Conservation (phyloP, 257 asterid species). For the Solanum virginianum region DNA sequence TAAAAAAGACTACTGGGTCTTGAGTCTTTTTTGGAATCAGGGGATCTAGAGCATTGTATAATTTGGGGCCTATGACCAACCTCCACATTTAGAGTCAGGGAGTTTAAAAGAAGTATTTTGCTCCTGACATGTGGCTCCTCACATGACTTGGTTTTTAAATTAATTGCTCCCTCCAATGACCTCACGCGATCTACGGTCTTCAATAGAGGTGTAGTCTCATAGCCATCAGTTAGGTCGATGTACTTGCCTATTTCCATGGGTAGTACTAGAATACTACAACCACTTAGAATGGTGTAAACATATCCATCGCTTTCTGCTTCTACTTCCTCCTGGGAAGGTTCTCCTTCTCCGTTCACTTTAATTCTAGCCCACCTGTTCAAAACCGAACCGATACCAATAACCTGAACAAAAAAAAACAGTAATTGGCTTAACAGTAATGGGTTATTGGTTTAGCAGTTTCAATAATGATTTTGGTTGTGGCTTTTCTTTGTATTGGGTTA, state of each 20-base stretch:
- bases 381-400: not conserved
- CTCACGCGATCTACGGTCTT: too few species aligned
- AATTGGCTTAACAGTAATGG: not conserved
- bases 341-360: not conserved
- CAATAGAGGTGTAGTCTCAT: not conserved
- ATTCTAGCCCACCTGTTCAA: not conserved
- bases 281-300: not conserved
- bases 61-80: too few species aligned
- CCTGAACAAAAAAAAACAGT: not conserved
- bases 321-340: not conserved
- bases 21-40: too few species aligned
- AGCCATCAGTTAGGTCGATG: not conserved
- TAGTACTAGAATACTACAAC: not conserved
- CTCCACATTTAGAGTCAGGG: too few species aligned
- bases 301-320: not conserved
- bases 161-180: too few species aligned
- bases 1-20: too few species aligned
- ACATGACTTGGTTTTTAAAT: too few species aligned
- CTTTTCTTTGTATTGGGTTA: too few species aligned
- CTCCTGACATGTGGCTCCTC: too few species aligned
- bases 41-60: too few species aligned
- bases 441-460: not conserved
- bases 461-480: not conserved
- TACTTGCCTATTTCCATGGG: not conserved
- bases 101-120: too few species aligned